Evolutionary conservation across 108 stramenopile genomes (phyloP), one percentile per base, ranked within the genome.

Genomic region (Cyclotella kingstonii): DNA sequence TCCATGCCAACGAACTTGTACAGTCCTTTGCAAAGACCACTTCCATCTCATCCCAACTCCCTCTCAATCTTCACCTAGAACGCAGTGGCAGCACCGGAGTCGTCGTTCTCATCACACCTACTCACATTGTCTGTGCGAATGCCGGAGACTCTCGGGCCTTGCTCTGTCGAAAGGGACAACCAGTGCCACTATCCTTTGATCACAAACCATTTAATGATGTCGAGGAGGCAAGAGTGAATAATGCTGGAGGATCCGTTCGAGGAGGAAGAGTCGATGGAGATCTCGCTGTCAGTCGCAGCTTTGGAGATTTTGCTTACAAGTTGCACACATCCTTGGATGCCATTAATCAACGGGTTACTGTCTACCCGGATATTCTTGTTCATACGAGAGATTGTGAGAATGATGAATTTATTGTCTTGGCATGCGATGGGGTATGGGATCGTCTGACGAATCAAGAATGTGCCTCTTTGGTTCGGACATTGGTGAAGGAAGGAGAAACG

Each of bases 131-230:
- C 27, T 94, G 93, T 63, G 95, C 94, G 56, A 99, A 99, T 76
- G 91, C 95, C 10, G 98, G 98, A 21, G 98, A 99, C 66, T 96
- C 95, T 30, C 67, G 98, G 42, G 90, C 93, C 46, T 71, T 97
- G 46, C 76, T 90, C 10, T 70, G 73, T 29, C 65, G 79, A 15
- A 62, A 56, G 29, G 87, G 87, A 28, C 30, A 18, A 6, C 77
- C 63, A 11, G 25, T 90, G 14, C 90, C 95, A 8, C 67, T 97
- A 30, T 86, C 85, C 38, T 88, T 90, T 65, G 98, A 99, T 81
- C 98, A 99, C 73, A 99, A 99, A 66, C 98, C 98, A n/a, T 51
- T 64, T 54, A 84, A 90, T 26, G 75, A 79, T 44, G 58, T 78
- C 12, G 95, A 95, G 74, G 29, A 64, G 47, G 70, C 63, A 34